These are phyloP conservation scores for Ustilago esculenta DNA, from an alignment of 1,284 basidiomycete genomes.

Conservation along the genomic window DNA sequence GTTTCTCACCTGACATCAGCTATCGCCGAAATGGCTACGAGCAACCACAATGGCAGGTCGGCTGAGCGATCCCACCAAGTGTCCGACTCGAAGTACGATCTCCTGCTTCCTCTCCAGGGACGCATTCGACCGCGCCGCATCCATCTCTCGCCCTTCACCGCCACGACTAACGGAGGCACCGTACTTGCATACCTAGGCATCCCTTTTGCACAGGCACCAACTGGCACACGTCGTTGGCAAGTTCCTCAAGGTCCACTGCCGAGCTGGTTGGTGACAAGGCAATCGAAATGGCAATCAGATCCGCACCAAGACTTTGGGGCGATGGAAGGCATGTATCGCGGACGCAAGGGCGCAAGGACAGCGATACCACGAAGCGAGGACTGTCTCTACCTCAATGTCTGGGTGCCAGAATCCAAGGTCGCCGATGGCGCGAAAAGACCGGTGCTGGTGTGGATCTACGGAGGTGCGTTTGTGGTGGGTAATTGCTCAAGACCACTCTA, in stretches of 20 bases:
- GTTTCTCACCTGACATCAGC: too few species aligned
- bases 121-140: slow-evolving; percentile 38
- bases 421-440: slow-evolving; percentile 67
- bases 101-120: slow-evolving; percentile 40
- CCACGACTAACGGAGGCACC: slow-evolving; percentile 7
- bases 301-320: slow-evolving; percentile 39
- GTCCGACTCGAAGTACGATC: slow-evolving; percentile 17
- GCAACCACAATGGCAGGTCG: background rate
- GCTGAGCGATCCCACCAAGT: background rate
- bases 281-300: slow-evolving; percentile 33
- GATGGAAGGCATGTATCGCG: slow-evolving; percentile 38
- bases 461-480: slow-evolving; percentile 69
- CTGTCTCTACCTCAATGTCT: slow-evolving; percentile 70
- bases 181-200: slow-evolving; percentile 76
- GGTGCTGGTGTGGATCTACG: slow-evolving; percentile 71
- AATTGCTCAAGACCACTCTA: slow-evolving; percentile 44
- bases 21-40: background rate
- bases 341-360: slow-evolving; percentile 21
- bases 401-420: slow-evolving; percentile 16
- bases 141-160: slow-evolving; percentile 24
- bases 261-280: slow-evolving; percentile 11
- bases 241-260: slow-evolving; percentile 69
- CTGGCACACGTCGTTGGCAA: slow-evolving; percentile 73
- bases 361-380: slow-evolving; percentile 70
- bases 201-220: slow-evolving; percentile 75